Conservation (phyloP, 257 asterid genomes). For the Solanum gracilifrons region DNA sequence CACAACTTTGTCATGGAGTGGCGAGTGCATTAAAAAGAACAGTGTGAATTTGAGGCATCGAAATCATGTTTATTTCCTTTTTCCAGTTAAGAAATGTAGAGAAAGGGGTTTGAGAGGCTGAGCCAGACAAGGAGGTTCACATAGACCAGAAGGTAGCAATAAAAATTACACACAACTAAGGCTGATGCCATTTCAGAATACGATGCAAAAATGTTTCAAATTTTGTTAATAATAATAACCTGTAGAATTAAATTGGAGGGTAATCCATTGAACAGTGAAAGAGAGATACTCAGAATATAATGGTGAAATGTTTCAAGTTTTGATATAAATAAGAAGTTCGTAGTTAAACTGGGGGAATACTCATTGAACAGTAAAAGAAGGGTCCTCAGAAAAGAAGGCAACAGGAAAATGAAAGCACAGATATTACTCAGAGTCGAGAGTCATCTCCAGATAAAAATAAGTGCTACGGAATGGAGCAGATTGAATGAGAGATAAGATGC, state of each 20-base stretch:
- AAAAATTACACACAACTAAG: not conserved
- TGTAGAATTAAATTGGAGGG: not conserved
- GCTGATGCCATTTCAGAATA: not conserved
- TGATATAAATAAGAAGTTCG: not conserved
- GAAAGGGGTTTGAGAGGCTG: not conserved
- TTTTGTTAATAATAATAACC: not conserved
- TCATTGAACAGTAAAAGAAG: not conserved
- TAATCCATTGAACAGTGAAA: not conserved
- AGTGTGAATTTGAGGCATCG: not conserved
- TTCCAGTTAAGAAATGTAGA: not conserved
- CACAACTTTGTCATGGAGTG: not conserved
- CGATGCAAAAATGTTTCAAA: not conserved
- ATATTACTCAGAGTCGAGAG: not conserved
- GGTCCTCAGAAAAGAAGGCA: not conserved
- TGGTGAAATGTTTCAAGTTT: not conserved
- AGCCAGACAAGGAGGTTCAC: not conserved
- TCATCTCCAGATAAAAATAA: not conserved
- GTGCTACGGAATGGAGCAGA: not conserved
- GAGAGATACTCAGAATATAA: not conserved
- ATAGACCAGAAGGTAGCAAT: not conserved
- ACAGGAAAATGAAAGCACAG: not conserved
- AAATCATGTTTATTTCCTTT: not conserved
- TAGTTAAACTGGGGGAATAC: not conserved
- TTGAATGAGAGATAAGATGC: not conserved
- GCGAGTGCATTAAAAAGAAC: not conserved